Evolutionary conservation across 1,139 yeast species (phyloP), one percentile per base, ranked within the genome.

Genomic region (Protomyces lactucae-debilis): DNA sequence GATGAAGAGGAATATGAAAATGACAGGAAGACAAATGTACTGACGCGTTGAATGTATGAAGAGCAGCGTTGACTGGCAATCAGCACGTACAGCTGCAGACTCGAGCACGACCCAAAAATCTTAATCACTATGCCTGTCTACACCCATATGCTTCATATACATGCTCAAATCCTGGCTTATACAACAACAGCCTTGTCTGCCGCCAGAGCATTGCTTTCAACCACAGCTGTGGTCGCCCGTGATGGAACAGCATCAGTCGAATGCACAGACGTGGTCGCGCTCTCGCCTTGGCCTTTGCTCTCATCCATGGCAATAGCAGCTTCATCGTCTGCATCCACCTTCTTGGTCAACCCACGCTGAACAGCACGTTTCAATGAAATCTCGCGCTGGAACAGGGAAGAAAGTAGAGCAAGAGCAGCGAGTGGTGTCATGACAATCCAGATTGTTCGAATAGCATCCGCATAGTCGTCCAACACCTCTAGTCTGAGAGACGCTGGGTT

Each of bases 341-440:
- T 52, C 40, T 57, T 37, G 16, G 51, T 52, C 32, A 37, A 51
- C 25, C 40, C 40, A 36, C 40, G 52, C 25, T 51, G 56, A 10
- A 52, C 18, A 8, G 23, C n/a, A 14, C 64, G 57, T 35, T 60
- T 52, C 18, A 60, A 25, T 3, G 64, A 46, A 51, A 52, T 52
- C 21, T 60, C 59, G 16, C 53, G 53, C 59, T 52, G 48, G 48
- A 25, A 52, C 10, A 60, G 16, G 37, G 64, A 48, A 1, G 59
- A 39, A 5, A 55, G n/a, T 23, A 55, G 32, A 9, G 60, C 64
- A n/a, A 53, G 18, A n/a, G 35, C 52, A 16, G 48, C 59, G 36
- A 61, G 21, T 10, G 60, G 60, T 18, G 60, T 39, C 36, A 61
- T 21, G 45, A 53, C 60, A 39, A 61, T 61, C 64, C 64, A 61